Conservation (phyloP, 116 monocot genomes). For the Papilionanthe hybrid region DNA sequence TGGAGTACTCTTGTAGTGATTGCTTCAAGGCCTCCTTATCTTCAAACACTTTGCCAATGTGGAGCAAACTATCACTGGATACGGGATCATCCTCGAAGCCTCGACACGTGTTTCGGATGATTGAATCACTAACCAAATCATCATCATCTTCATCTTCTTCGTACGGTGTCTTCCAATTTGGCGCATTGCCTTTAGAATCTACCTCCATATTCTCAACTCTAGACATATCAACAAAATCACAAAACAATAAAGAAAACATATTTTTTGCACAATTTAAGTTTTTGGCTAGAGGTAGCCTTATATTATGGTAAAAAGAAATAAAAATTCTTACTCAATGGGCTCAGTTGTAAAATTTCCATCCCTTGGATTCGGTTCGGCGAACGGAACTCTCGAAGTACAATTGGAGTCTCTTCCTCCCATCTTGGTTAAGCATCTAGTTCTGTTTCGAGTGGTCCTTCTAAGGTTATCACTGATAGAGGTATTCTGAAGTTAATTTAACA, state of each 20-base stretch:
- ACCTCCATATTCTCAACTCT: constrained; percentile 7
- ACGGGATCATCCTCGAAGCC: not conserved
- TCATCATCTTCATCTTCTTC: constrained; percentile 8
- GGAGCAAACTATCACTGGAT: not conserved
- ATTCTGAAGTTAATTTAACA: not conserved
- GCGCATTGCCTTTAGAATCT: constrained; percentile 1
- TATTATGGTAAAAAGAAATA: not conserved
- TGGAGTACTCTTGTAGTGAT: constrained; percentile 9
- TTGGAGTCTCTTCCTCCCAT: not conserved
- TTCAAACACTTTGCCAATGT: constrained; percentile 1
- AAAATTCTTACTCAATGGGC: not conserved
- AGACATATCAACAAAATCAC: not conserved
- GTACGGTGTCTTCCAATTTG: not conserved
- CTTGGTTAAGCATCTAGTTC: not conserved
- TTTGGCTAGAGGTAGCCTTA: not conserved
- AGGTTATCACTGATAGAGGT: not conserved
- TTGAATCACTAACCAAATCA: constrained; percentile 1
- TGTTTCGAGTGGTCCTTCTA: not conserved
- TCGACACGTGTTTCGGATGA: constrained; percentile 3
- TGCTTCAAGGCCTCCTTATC: constrained; percentile 10
- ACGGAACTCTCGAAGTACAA: not conserved
- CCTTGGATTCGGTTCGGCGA: not conserved
- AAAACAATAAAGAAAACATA: too few species aligned
- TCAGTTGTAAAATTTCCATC: constrained; percentile 1
- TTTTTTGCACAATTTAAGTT: too few species aligned